Percentiles rank a stretch among this genome's conserved stretches.
Conservation (phyloP, 441 rosid genomes). For the Bocquillonia castaneifolia region DNA sequence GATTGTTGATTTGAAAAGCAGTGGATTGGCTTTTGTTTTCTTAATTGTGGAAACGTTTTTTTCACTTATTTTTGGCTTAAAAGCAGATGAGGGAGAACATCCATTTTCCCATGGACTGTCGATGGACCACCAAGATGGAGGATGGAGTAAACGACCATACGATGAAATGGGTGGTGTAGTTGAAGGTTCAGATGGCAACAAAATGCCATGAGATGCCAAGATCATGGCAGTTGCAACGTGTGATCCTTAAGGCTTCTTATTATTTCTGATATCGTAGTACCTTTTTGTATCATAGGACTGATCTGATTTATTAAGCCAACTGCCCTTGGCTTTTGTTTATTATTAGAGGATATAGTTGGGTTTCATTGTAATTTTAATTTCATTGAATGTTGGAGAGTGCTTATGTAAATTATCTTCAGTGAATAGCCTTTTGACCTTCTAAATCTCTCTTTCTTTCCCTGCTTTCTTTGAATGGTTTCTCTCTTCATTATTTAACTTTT, state of each 20-base stretch:
- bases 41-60: no score
- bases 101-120: conserved; percentile 33
- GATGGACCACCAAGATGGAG: conserved; percentile 32
- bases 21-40: neutral
- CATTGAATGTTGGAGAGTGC: conserved; percentile 3
- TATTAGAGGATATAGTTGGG: conserved; percentile 5
- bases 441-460: neutral
- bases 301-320: conserved; percentile 14
- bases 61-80: conserved; percentile 26
- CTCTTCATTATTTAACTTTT: neutral
- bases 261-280: no score
- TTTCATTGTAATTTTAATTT: conserved; percentile 23
- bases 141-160: conserved; percentile 34
- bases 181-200: conserved; percentile 34
- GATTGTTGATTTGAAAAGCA: neutral
- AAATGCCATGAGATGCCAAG: conserved; percentile 17
- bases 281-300: conserved; percentile 20
- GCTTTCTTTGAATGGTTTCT: neutral
- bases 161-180: conserved; percentile 30
- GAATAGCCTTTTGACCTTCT: neutral
- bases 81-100: conserved; percentile 47
- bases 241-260: neutral
- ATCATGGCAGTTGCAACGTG: conserved; percentile 10
- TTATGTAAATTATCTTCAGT: conserved; percentile 23
- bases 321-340: neutral